phyloP scores from a whole-genome alignment of 371 early-diverging fungal genomes.

The Quaeritorhiza haematococci region DNA sequence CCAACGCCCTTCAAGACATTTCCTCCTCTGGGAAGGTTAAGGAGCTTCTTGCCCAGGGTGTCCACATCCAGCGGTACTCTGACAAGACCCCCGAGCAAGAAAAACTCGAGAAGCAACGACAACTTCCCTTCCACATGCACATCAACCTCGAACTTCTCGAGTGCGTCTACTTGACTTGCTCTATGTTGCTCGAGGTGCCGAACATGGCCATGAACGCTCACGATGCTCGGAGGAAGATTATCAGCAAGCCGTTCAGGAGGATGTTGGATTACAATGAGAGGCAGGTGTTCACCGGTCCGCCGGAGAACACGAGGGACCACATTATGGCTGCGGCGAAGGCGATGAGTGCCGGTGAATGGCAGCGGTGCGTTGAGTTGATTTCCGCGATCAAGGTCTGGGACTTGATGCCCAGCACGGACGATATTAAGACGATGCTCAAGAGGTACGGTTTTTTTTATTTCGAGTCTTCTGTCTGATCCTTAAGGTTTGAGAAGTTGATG shows the following conservation, averaged over 20 bases:
- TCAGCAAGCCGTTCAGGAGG: conserved; percentile 88
- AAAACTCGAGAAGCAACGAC: conserved; percentile 84
- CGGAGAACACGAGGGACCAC: conserved; percentile 95
- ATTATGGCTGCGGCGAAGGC: conserved; percentile 95
- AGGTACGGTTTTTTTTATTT: conserved; percentile 6
- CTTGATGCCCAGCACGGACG: conserved; percentile 70
- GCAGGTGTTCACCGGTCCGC: conserved; percentile 86
- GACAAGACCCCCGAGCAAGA: conserved; percentile 80
- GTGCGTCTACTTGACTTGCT: conserved; percentile 89
- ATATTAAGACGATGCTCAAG: conserved; percentile 87
- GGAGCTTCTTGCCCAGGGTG: conserved; percentile 92
- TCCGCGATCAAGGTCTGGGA: conserved; percentile 93
- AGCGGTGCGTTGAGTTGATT: conserved; percentile 76
- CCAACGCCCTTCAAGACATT: conserved; percentile 84
- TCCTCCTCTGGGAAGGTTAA: conserved; percentile 80
- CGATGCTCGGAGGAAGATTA: conserved; percentile 73
- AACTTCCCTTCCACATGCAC: conserved; percentile 98
- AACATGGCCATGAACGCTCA: conserved; percentile 84
- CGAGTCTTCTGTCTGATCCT: too few species aligned
- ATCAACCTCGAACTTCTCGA: conserved; percentile 96
- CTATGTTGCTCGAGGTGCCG: conserved; percentile 96
- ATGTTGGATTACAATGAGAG: conserved; percentile 92
- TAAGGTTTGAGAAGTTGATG: too few species aligned
- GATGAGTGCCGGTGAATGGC: conserved; percentile 90
- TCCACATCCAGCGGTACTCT: conserved; percentile 67